These are phyloP conservation scores for Grosmannia serpens DNA, from an alignment of 2,329 filamentous ascomycete genomes.

Conservation along the genomic window DNA sequence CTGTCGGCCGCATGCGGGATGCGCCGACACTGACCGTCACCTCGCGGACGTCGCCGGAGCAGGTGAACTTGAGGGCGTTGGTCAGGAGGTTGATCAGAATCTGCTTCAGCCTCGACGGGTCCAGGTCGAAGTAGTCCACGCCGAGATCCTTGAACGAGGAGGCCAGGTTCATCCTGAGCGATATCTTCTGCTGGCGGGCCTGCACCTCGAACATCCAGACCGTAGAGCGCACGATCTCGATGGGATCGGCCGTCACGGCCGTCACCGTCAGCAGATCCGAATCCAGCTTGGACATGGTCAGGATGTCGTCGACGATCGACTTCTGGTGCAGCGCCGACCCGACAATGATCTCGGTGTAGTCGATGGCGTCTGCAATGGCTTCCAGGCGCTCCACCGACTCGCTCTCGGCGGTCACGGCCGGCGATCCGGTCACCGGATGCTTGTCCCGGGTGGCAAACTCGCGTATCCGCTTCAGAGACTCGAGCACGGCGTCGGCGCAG, in stretches of 20 bases:
- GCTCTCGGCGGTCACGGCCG: background rate
- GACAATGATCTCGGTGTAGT: slow-evolving; percentile 66
- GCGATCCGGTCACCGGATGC: background rate
- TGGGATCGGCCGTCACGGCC: slow-evolving; percentile 56
- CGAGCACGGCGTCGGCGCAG: slow-evolving; percentile 59
- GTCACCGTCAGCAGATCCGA: slow-evolving; percentile 63
- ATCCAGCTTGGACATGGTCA: slow-evolving; percentile 66
- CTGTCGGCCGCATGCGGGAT: slow-evolving; percentile 26
- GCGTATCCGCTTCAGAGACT: slow-evolving; percentile 32
- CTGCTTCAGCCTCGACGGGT: slow-evolving; percentile 65
- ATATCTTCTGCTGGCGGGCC: slow-evolving; percentile 55
- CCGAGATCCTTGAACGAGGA: slow-evolving; percentile 42
- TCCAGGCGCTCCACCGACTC: slow-evolving; percentile 17
- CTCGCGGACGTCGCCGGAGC: slow-evolving; percentile 45
- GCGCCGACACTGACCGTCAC: slow-evolving; percentile 38
- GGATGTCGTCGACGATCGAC: slow-evolving; percentile 62
- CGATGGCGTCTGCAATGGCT: slow-evolving; percentile 48
- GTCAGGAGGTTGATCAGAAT: slow-evolving; percentile 71
- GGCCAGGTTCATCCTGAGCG: slow-evolving; percentile 52
- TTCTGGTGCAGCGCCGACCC: slow-evolving; percentile 74
- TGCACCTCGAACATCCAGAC: slow-evolving; percentile 73
- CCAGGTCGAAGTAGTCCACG: slow-evolving; percentile 56
- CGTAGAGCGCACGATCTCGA: slow-evolving; percentile 53
- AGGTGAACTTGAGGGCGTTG: slow-evolving; percentile 76
- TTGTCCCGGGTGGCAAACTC: slow-evolving; percentile 14